Evolutionary conservation across 495 filamentous ascomycete genomes (phyloP), one percentile per base, ranked within the genome.

Genomic region (Penicillium herquei): DNA sequence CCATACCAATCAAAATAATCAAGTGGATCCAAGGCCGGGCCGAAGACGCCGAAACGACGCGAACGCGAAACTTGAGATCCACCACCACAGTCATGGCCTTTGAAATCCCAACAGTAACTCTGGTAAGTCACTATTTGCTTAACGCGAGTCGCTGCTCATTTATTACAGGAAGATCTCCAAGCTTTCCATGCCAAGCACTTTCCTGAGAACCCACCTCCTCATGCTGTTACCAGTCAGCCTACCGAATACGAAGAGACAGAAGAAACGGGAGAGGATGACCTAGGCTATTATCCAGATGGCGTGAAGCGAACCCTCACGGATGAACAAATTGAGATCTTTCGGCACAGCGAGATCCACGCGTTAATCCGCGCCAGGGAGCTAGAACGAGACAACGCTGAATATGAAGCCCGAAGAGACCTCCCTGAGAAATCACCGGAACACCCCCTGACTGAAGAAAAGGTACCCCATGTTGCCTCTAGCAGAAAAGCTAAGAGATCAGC

Each of bases 251-350:
- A 43, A 17, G 64, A 76, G 30, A 56, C 69, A 3, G 55, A 68
- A 35, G 49, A 61, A 12, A 61, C 77, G 14, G 76, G 80, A 16
- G 85, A 90, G 13, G 87, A 94, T 59, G 87, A 77, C 7, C 80
- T 96, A 11, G 95, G 92, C 18, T 94, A 91, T 70, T 98, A 97
- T 65, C 75, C 81, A 6, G 92, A 98, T 59, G 93, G 95, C 12
- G 83, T 85, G 51, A 96, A 96, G 68, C 86, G 95, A 6, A 96
- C 92, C 7, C 75, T 98, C 48, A 98, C 95, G 2, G 90, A 96
- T 68, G 89, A 90, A 52, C 88, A 98, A 71, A 90, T 97, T 42
- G 84, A 79, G 14, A 94, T 96, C 39, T 96, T 98, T 66, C 78
- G 94, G 54, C 88, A 94, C 66, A 94, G 87, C 12, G 94, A 98